Evolutionary conservation across 345 rosid genomes (phyloP), one percentile per base, ranked within the genome.

Genomic region (Passiflora organensis): DNA sequence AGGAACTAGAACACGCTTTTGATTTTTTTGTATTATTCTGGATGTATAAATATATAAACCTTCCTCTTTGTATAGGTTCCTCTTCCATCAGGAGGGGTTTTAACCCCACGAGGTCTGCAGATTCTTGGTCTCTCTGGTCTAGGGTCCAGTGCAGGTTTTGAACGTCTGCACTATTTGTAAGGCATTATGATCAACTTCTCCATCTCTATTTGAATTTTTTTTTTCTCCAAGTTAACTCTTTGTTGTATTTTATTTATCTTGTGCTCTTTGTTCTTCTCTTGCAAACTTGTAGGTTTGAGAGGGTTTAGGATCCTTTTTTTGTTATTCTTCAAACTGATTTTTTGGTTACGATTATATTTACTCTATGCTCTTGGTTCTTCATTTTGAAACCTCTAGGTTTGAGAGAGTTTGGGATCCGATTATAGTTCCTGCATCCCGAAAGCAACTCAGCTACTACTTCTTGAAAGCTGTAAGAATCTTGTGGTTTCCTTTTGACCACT

Each of bases 361-460:
- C n/a, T n/a, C n/a, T n/a, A n/a, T n/a, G n/a, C n/a, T n/a, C 32
- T 15, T 44, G 15, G n/a, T 1, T 24, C 28, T 15, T 48, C 21
- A 44, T 15, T 28, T 4, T 13, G 47, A 23, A 28, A 43, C 56
- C 38, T 61, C 23, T 51, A 93, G 99, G 86, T 65, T 93, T 66
- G 94, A 93, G 81, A 84, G 86, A 64, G 89, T 72, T 10, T 93
- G 99, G 96, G 96, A 93, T 81, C 96, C 99, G 18, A 44, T 71
- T 21, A 60, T 89, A 71, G 86, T 89, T 66, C 78, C 86, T 6
- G 91, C 83, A 70, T 69, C 87, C 57, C 76, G 69, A 43, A 93
- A 88, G 71, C 49, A 43, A 56, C 73, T 93, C 13, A 86, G 91
- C 76, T 68, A 66, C 47, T 73, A 71, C 81, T 93, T 89, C 75